Base-by-base conservation (phyloP, 177 flowering plant genomes). In the Vitis hybrid region DNA sequence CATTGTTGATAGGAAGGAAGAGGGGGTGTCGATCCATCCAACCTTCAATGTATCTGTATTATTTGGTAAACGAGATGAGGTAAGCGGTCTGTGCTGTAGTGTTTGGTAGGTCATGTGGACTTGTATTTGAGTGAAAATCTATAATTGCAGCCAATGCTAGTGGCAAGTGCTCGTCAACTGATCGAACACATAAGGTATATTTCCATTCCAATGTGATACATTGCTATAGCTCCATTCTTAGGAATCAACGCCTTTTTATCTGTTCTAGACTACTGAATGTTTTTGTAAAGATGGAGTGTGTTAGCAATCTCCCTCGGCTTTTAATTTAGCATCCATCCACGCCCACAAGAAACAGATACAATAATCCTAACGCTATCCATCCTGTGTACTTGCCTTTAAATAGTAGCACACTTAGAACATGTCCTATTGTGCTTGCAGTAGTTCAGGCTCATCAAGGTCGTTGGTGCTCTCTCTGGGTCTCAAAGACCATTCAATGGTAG, bases 1-100 rank as follows among this genome's bases (percentile, higher is more conserved):
- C 59, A 22, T 50, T 68, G 16, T 3, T 59, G 12, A 58, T 80
- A 92, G 98, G 84, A 95, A 91, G 79, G 98, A 95, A 76, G 96
- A 86, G 75, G 90, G 92, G 50, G 74, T 91, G 61, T 75, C 89
- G 16, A 74, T 77, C 26, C 61, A 82, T 62, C 97, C 97, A 68
- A 87, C 91, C 18, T 93, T 81, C 76, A 82, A 51, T 53, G 93
- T 95, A 13, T 82, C 89, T 54, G 92, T 90, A 10, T 61, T 91
- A 68, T 85, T 95, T 72, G 99, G 99, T 26, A 95, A 93, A 80
- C 76, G 98, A 68, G 98, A 95, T 73, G 99, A 95, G 97, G 98
- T 91, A 73, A 81, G 75, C 51, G 14, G 59, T 62, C 1, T 18
- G 22, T 31, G 19, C 10, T 15, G 31, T 29, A 31, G 52, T 26